Conservation (phyloP, 208 protist genomes). For the Trypanosomatidae sp. region DNA sequence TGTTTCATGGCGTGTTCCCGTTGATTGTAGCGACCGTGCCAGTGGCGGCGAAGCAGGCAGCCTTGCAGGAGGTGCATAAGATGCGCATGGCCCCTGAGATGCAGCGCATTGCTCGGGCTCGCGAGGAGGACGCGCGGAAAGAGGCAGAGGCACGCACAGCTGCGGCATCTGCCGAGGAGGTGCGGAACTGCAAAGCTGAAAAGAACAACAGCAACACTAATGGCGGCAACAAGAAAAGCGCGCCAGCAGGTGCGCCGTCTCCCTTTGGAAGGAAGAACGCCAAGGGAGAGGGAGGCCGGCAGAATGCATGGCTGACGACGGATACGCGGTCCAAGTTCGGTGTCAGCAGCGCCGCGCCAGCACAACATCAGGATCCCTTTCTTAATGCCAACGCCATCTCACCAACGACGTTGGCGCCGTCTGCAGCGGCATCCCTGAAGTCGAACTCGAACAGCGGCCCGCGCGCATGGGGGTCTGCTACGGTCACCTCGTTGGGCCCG, state of each 20-base stretch:
- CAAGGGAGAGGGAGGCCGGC: slow-evolving; percentile 26
- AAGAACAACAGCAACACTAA: slow-evolving; percentile 2
- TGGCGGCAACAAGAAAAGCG: neutral
- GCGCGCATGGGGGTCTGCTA: slow-evolving; percentile 8
- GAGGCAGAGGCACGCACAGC: slow-evolving; percentile 34
- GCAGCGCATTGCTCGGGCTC: slow-evolving; percentile 40
- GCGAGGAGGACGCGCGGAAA: slow-evolving; percentile 53
- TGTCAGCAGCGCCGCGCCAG: neutral
- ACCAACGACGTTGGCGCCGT: neutral
- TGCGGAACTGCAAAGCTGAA: slow-evolving; percentile 7
- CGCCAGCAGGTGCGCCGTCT: slow-evolving; percentile 3
- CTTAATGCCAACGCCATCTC: neutral
- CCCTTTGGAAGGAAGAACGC: slow-evolving; percentile 4
- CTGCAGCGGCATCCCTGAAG: slow-evolving; percentile 7
- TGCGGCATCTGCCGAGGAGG: slow-evolving; percentile 22
- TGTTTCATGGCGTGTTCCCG: slow-evolving; percentile 69
- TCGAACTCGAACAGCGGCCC: slow-evolving; percentile 13
- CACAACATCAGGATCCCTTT: slow-evolving; percentile 13
- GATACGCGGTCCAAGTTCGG: slow-evolving; percentile 28
- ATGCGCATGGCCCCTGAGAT: slow-evolving; percentile 77
- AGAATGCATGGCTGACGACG: slow-evolving; percentile 48
- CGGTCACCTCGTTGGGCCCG: slow-evolving; percentile 2
- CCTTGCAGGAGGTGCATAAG: slow-evolving; percentile 69
- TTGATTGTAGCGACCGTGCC: slow-evolving; percentile 76
- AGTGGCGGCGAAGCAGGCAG: slow-evolving; percentile 35